These are phyloP conservation scores for Backusella mclennaniae DNA, from an alignment of 192 early-diverging fungal species.

Conservation along the genomic window DNA sequence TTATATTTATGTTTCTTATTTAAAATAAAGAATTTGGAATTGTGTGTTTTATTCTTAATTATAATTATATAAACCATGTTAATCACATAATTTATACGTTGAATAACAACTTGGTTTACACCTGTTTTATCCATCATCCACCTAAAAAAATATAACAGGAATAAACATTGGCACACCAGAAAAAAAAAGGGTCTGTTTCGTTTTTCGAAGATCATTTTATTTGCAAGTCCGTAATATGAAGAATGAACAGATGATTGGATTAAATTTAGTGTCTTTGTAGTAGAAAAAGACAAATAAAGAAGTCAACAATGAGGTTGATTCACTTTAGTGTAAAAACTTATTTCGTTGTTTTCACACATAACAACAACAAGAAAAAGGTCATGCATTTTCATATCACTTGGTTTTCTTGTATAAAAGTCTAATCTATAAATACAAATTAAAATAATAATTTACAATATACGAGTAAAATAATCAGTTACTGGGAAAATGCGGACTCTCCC, in stretches of 20 bases:
- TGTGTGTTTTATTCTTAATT: not conserved
- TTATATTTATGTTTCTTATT: not conserved
- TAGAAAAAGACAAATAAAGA: not conserved
- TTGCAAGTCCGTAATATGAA: constrained; percentile 1
- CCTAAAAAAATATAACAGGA: not conserved
- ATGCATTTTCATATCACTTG: not conserved
- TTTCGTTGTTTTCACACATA: not conserved
- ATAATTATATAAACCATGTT: too few species aligned
- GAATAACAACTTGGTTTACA: not conserved
- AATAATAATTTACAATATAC: too few species aligned
- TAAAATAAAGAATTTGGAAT: not conserved
- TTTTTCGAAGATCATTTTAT: not conserved
- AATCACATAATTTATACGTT: not conserved
- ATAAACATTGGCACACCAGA: not conserved
- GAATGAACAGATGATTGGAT: not conserved
- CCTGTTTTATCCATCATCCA: not conserved
- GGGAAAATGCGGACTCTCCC: too few species aligned
- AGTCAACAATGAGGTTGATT: not conserved
- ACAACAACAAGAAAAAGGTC: not conserved
- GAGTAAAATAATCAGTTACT: too few species aligned
- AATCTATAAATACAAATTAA: not conserved
- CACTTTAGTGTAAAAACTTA: not conserved
- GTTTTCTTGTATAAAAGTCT: not conserved
- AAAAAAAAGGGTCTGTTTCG: not conserved
- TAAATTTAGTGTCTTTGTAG: not conserved